phyloP scores from a whole-genome alignment of 1,139 yeast species.

The Candida glucosophila region DNA sequence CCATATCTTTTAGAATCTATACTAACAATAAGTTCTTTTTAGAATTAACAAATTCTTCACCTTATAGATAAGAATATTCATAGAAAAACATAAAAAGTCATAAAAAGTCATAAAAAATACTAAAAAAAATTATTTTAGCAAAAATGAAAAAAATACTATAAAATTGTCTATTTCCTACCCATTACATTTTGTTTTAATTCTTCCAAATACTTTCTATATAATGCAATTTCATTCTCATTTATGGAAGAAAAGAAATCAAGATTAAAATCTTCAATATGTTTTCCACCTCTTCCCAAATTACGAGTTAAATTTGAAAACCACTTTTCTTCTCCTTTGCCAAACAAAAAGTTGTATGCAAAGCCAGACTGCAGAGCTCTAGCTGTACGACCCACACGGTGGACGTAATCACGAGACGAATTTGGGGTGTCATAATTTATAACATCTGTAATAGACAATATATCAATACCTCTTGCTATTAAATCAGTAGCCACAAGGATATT shows the following conservation, averaged over 20 bases:
- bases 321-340: slow-evolving; percentile 68
- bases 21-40: slow-evolving; percentile 1
- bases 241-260: slow-evolving; percentile 13
- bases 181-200: slow-evolving; percentile 17
- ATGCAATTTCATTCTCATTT: slow-evolving; percentile 16
- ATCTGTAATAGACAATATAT: slow-evolving; percentile 59
- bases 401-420: slow-evolving; percentile 79
- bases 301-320: slow-evolving; percentile 51
- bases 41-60: too few species aligned
- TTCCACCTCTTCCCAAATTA: slow-evolving; percentile 26
- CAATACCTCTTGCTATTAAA: slow-evolving; percentile 90
- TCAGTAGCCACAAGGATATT: slow-evolving; percentile 78
- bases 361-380: slow-evolving; percentile 86
- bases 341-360: slow-evolving; percentile 57
- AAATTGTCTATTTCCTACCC: not conserved
- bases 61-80: too few species aligned
- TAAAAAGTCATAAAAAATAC: too few species aligned
- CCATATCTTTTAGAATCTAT: too few species aligned
- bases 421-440: slow-evolving; percentile 92
- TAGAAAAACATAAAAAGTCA: too few species aligned
- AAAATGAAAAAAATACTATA: not conserved
- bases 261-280: slow-evolving; percentile 16
- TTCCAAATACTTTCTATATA: slow-evolving; percentile 17
- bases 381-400: slow-evolving; percentile 94
- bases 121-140: too few species aligned